Conservation (phyloP, 768 basidiomycete species). For the Termitomyces sp. region DNA sequence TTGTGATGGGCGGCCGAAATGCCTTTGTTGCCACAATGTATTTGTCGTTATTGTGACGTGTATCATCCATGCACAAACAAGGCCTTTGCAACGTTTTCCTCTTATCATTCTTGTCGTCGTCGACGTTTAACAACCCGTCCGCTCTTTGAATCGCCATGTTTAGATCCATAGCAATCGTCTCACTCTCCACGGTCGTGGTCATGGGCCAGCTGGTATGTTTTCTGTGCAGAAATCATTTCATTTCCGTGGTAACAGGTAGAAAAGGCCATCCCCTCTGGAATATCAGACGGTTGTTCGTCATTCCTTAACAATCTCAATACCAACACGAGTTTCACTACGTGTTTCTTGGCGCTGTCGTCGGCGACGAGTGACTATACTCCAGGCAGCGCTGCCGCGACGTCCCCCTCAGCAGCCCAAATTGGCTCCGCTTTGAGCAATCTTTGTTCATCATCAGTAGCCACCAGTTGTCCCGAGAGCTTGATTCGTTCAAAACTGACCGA, state of each 20-base stretch:
- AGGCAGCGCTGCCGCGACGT: constrained; percentile 32
- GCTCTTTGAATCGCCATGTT: constrained; percentile 43
- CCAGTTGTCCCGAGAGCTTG: constrained; percentile 47
- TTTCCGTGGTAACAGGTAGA: constrained; percentile 15
- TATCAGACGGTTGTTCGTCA: constrained; percentile 45
- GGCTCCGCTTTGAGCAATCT: constrained; percentile 45
- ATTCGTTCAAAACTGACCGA: constrained; percentile 56
- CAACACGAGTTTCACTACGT: constrained; percentile 49
- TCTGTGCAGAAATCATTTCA: not conserved
- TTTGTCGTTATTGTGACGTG: constrained; percentile 26
- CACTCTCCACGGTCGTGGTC: constrained; percentile 43
- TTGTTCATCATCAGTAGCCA: constrained; percentile 42
- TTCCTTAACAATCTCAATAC: constrained; percentile 63
- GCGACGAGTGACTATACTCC: constrained; percentile 54
- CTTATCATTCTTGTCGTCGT: constrained; percentile 24
- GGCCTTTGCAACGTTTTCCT: constrained; percentile 14
- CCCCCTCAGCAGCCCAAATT: constrained; percentile 38
- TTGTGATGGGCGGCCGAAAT: not conserved
- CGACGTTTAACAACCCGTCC: constrained; percentile 40
- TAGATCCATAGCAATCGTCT: constrained; percentile 47
- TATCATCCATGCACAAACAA: constrained; percentile 15
- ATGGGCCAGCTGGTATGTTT: constrained; percentile 43
- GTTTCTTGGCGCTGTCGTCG: constrained; percentile 55
- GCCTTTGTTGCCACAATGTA: constrained; percentile 18
- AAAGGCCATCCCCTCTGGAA: constrained; percentile 53